Percentiles rank a stretch among this genome's conserved stretches.
Evolutionary conservation across 2,329 filamentous ascomycete species (phyloP).

Genomic region (Leptosphaerulina australis): DNA sequence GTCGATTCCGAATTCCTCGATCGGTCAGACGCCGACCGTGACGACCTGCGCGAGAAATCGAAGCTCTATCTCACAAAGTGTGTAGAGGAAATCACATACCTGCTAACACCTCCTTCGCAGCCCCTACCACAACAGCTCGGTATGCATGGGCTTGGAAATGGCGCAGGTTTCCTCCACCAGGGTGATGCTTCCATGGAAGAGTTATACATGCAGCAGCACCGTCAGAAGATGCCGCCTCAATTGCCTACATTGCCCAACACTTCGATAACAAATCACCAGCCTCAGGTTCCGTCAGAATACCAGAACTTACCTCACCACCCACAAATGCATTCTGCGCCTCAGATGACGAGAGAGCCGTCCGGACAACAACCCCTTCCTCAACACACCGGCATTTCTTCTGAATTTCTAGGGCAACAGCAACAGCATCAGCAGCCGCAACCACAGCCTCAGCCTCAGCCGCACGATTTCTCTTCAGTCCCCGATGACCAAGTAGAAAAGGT

Average conservation of each 20-base stretch:
- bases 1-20: slow-evolving; percentile 51
- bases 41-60: slow-evolving; percentile 67
- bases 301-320: slow-evolving; percentile 46
- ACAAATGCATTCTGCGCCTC: slow-evolving; percentile 51
- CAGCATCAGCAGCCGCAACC: slow-evolving; percentile 5
- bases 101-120: slow-evolving; percentile 68
- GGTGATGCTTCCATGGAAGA: slow-evolving; percentile 65
- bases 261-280: slow-evolving; percentile 66
- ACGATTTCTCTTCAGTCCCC: slow-evolving; percentile 49
- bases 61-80: slow-evolving; percentile 68
- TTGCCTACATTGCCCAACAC: slow-evolving; percentile 44
- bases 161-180: slow-evolving; percentile 53
- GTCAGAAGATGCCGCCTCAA: slow-evolving; percentile 59
- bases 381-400: slow-evolving; percentile 33
- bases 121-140: slow-evolving; percentile 61
- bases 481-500: slow-evolving; percentile 65
- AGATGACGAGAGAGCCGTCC: slow-evolving; percentile 53
- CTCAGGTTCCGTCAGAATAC: slow-evolving; percentile 51
- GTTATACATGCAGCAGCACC: slow-evolving; percentile 63
- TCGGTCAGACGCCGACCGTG: slow-evolving; percentile 59
- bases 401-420: slow-evolving; percentile 48
- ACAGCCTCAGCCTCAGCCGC: slow-evolving; percentile 38
- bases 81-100: slow-evolving; percentile 71
- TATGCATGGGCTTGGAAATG: slow-evolving; percentile 45
- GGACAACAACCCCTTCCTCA: slow-evolving; percentile 51